Percentiles rank a stretch among this genome's conserved stretches.
phyloP scores from a whole-genome alignment of 129 eudicot genomes.

The Flaveria bidentis region DNA sequence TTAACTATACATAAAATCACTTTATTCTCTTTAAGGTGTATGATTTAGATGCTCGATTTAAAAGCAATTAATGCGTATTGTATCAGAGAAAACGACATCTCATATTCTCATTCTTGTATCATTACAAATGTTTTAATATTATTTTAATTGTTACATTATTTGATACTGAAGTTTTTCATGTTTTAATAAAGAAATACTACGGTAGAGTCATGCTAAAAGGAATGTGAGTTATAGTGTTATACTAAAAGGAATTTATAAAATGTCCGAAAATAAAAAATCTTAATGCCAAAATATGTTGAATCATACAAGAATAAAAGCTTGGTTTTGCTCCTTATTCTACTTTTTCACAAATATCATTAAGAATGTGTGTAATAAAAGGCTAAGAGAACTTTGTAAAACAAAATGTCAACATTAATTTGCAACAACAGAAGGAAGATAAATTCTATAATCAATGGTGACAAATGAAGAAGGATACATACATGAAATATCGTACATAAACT shows the following conservation, averaged over 20 bases:
- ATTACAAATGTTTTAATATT: background rate
- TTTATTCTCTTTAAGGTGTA: constrained; percentile 22
- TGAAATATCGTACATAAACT: constrained; percentile 26
- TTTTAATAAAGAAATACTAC: too few relatives aligned
- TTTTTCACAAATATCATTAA: too few relatives aligned
- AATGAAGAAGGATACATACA: constrained; percentile 11
- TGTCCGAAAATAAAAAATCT: too few relatives aligned
- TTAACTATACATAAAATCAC: constrained; percentile 16
- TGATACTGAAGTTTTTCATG: background rate
- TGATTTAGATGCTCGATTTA: constrained; percentile 24
- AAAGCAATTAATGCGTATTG: constrained; percentile 19
- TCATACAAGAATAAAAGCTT: too few relatives aligned
- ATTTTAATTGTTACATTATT: background rate
- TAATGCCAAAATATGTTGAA: too few relatives aligned
- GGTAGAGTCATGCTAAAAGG: too few relatives aligned
- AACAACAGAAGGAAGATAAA: background rate
- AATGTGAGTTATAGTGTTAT: too few relatives aligned
- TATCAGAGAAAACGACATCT: background rate
- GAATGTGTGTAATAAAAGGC: too few relatives aligned
- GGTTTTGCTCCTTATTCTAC: too few relatives aligned
- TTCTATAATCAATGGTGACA: background rate
- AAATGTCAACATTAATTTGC: constrained; percentile 6
- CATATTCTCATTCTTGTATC: background rate
- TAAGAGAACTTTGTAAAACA: background rate
- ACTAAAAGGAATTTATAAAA: too few relatives aligned